These are phyloP conservation scores for Lichtheimia hyalospora DNA, from an alignment of 371 early-diverging fungal genomes.

Conservation along the genomic window DNA sequence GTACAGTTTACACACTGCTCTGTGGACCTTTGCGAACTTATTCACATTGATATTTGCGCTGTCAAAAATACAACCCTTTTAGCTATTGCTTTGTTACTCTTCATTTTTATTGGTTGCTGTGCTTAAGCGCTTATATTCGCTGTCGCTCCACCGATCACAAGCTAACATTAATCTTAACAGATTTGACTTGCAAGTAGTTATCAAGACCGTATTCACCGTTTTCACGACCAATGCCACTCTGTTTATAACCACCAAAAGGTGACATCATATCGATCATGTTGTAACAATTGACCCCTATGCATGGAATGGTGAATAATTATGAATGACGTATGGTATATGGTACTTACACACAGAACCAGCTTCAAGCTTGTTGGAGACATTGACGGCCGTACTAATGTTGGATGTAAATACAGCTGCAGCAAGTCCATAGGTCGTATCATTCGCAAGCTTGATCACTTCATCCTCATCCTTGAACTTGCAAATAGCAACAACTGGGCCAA, in stretches of 20 bases:
- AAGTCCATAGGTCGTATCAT: slow-evolving; percentile 72
- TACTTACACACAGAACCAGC: slow-evolving; percentile 16
- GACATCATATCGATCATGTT: slow-evolving; percentile 31
- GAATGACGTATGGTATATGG: background rate
- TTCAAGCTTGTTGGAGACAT: slow-evolving; percentile 51
- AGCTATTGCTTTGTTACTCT: no score
- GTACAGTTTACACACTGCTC: no score
- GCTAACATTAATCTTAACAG: slow-evolving; percentile 28
- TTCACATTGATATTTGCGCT: no score
- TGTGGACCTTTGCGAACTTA: no score
- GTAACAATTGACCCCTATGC: slow-evolving; percentile 14
- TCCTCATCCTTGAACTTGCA: slow-evolving; percentile 65
- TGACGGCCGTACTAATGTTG: slow-evolving; percentile 64
- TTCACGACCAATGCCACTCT: slow-evolving; percentile 83
- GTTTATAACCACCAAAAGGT: slow-evolving; percentile 85
- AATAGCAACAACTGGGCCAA: slow-evolving; percentile 77
- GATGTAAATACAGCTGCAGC: slow-evolving; percentile 82
- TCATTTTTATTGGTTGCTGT: no score
- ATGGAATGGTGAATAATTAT: background rate
- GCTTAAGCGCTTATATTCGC: no score
- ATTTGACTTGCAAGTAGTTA: slow-evolving; percentile 55
- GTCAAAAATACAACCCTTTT: no score
- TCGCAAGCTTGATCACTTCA: slow-evolving; percentile 71
- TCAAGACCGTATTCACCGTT: slow-evolving; percentile 73
- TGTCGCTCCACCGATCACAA: no score